Evolutionary conservation across 2,329 filamentous ascomycete genomes (phyloP), one percentile per base, ranked within the genome.

Genomic region (Aspergillus sp.): DNA sequence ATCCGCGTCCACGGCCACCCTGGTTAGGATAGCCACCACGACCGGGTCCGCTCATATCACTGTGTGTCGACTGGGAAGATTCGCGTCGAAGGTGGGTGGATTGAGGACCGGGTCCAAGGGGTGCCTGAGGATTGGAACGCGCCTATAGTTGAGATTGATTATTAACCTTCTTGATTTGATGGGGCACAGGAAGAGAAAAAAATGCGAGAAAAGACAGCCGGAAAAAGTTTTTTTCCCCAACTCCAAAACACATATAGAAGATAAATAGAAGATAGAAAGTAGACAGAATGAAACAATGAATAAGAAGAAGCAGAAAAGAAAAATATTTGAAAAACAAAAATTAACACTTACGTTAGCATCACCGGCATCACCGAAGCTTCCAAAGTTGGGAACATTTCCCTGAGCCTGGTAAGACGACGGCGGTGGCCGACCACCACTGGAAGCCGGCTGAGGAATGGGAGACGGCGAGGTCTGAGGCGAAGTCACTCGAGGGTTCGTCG

Each of bases 381-480:
- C 90, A 73, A 95, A 96, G 56, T 74, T 79, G 41, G 88, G 80
- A 66, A 85, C 83, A 60, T 82, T 84, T 43, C 79, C 79, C 54
- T 85, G 82, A 52, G 83, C 83, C 54, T 84, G 77, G 52, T 89
- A 78, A 51, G 79, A 80, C 30, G 88, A 85, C 36, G 90, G 89
- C 56, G 90, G 90, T 56, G 90, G 90, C 59, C 89, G 75, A 43
- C 83, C 88, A 56, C 90, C 89, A 60, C 90, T 93, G 30, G 85
- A 83, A 43, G 85, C 81, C 40, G 90, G 88, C 67, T 91, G 88
- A 29, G 93, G 91, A 57, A 97, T 97, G 5, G 93, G 93, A 34
- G 88, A 91, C 4, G 93, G 93, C 37, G 91, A 96, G 55, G 86
- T 85, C 39, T 87, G 83, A 5, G 93, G 93, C 37, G 90, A 95